Conservation (phyloP, 768 basidiomycete species). For the Rhodotorula taiwanensis region DNA sequence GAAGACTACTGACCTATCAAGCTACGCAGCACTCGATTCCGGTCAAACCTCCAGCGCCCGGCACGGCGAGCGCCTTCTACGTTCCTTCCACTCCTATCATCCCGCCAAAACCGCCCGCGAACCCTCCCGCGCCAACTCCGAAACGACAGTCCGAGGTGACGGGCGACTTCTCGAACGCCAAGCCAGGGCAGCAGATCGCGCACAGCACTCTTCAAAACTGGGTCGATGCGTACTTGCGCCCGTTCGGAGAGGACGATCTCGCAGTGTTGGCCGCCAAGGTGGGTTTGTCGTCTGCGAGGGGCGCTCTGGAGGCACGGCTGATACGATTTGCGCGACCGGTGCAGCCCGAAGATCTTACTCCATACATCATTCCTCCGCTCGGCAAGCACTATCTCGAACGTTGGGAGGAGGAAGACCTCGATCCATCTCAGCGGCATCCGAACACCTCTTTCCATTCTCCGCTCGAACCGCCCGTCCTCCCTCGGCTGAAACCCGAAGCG, state of each 20-base stretch:
- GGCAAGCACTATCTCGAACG: conserved; percentile 80
- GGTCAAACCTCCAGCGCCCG: conserved; percentile 20
- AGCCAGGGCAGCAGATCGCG: conserved; percentile 46
- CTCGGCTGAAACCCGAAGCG: conserved; percentile 60
- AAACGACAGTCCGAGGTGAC: conserved; percentile 47
- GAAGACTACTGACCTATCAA: neutral
- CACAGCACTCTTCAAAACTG: conserved; percentile 70
- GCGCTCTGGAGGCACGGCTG: neutral
- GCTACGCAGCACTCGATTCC: conserved; percentile 24
- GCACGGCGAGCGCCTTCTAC: conserved; percentile 26
- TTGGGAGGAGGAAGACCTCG: conserved; percentile 86
- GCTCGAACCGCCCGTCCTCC: conserved; percentile 31
- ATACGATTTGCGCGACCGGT: neutral
- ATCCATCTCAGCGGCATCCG: neutral
- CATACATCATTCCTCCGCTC: conserved; percentile 75
- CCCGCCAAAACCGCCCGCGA: conserved; percentile 23
- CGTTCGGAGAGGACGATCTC: conserved; percentile 87
- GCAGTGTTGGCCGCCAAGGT: conserved; percentile 84
- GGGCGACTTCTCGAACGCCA: conserved; percentile 48
- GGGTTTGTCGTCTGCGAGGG: conserved; percentile 10
- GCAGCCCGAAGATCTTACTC: conserved; percentile 71
- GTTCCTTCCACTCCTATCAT: conserved; percentile 30
- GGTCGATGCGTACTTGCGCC: conserved; percentile 82
- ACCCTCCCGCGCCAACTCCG: conserved; percentile 44
- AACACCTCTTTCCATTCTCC: neutral